phyloP scores from a whole-genome alignment of 192 early-diverging fungal genomes.

The Dissophora globulifera region DNA sequence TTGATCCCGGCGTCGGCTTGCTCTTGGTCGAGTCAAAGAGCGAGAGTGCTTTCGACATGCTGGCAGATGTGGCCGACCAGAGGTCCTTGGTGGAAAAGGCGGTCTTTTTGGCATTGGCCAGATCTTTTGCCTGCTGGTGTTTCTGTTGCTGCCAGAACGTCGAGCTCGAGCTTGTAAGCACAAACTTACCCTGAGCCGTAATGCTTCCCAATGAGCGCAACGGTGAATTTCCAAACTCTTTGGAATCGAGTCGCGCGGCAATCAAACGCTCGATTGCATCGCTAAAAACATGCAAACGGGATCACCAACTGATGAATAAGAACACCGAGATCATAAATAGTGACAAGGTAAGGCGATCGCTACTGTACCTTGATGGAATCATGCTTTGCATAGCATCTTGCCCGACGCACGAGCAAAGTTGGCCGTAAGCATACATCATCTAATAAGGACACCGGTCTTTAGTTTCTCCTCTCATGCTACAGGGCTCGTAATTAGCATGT shows the following conservation, averaged over 20 bases:
- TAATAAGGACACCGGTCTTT: background rate
- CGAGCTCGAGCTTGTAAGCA: slow-evolving; percentile 23
- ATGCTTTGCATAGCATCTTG: slow-evolving; percentile 62
- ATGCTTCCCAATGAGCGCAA: slow-evolving; percentile 40
- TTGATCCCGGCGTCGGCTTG: background rate
- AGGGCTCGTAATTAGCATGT: background rate
- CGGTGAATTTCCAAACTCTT: slow-evolving; percentile 51
- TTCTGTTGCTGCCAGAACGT: slow-evolving; percentile 50
- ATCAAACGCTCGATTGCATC: slow-evolving; percentile 65
- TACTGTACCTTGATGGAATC: slow-evolving; percentile 64
- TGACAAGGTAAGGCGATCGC: background rate
- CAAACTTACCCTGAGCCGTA: slow-evolving; percentile 50
- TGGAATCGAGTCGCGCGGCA: slow-evolving; percentile 58
- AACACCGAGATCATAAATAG: background rate
- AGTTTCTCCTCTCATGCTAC: background rate
- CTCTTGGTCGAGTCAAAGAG: slow-evolving; percentile 40
- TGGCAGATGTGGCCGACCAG: slow-evolving; percentile 51
- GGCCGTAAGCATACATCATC: slow-evolving; percentile 70
- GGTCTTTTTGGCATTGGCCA: slow-evolving; percentile 21
- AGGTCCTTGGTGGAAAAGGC: slow-evolving; percentile 48
- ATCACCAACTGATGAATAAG: too few species aligned
- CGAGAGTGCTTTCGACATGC: slow-evolving; percentile 47
- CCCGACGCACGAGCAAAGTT: slow-evolving; percentile 63
- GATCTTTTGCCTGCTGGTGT: slow-evolving; percentile 29
- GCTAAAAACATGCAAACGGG: slow-evolving; percentile 44